Evolutionary conservation across 106 monocot species (phyloP), one percentile per base, ranked within the genome.

Genomic region (Platanthera guangdongensis): DNA sequence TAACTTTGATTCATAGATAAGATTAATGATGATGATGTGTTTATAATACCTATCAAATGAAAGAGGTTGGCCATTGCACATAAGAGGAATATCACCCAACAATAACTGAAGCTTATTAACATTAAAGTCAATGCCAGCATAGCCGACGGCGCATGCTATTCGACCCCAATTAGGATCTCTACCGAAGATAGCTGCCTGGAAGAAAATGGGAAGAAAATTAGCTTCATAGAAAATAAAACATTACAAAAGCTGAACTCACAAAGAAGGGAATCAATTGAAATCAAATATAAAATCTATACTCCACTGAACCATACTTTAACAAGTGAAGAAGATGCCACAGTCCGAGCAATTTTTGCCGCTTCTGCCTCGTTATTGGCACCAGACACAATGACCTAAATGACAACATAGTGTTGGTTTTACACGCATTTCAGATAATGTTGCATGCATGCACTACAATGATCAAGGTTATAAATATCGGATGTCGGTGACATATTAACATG

Each of bases 141-240:
- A 99, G 30, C 99, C 99, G 73, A 86, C 92, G 59, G 99, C 94
- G 74, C 94, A 94, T 60, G 99, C 94, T 52, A 99, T 99, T 7
- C 99, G 85, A 22, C 99, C 99, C 99, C 94, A 99, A 72, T 99
- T 99, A 67, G 99, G 99, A 85, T 99, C 99, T 84, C 99, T 99
- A 68, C 99, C 99, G 80, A 85, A 99, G 25, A 99, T 80, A 77
- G 99, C 99, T 81, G 94, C 99, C 99, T 99, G 74, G 16, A 15
- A 12, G 32, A 74, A 54, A 59, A 57, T 57, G 50, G 18, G 4
- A 47, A 46, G 21, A 51, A 47, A 60, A 60, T 19, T 9, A 39
- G 74, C 13, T 39, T 51, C 15, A 60, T 30, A 65, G 32, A 30
- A 65, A 32, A 25, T 13, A 32, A 25, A 65, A 30, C 18, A 57